These are phyloP conservation scores for Aureobasidium musti DNA, from an alignment of 2,329 filamentous ascomycete species.

Conservation along the genomic window DNA sequence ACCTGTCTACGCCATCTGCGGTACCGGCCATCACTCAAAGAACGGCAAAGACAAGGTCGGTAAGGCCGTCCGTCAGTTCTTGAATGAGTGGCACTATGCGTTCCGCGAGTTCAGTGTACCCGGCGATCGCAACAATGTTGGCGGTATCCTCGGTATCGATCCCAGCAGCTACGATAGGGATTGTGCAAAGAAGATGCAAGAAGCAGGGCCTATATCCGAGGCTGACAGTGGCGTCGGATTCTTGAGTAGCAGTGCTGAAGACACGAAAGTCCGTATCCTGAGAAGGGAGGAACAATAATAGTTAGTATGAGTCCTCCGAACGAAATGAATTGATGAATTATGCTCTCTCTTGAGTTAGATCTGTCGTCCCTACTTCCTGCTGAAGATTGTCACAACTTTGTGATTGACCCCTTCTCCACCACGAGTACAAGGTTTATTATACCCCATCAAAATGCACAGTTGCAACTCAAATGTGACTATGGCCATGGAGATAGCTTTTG, in stretches of 20 bases:
- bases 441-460: too few species aligned
- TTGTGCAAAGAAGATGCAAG: slow-evolving; percentile 36
- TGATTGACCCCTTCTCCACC: too few species aligned
- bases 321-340: slow-evolving; percentile 17
- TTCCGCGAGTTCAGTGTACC: slow-evolving; percentile 96
- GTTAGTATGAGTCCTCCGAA: neutral
- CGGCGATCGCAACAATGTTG: slow-evolving; percentile 83
- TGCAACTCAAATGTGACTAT: too few species aligned
- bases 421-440: too few species aligned
- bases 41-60: slow-evolving; percentile 99
- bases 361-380: neutral
- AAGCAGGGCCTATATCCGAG: slow-evolving; percentile 44
- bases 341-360: too few species aligned
- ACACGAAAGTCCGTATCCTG: slow-evolving; percentile 43
- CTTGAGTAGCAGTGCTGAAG: slow-evolving; percentile 38
- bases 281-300: slow-evolving; percentile 32
- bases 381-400: neutral
- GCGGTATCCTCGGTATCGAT: slow-evolving; percentile 66
- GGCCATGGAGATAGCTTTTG: too few species aligned
- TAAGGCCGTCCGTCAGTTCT: slow-evolving; percentile 84
- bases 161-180: slow-evolving; percentile 60
- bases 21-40: slow-evolving; percentile 96
- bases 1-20: slow-evolving; percentile 92
- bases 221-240: slow-evolving; percentile 44
- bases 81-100: slow-evolving; percentile 94